Percentiles rank a stretch among this genome's conserved stretches.
phyloP scores from a whole-genome alignment of 176 grass and related monocot genomes.

The Metroxylon sagu region DNA sequence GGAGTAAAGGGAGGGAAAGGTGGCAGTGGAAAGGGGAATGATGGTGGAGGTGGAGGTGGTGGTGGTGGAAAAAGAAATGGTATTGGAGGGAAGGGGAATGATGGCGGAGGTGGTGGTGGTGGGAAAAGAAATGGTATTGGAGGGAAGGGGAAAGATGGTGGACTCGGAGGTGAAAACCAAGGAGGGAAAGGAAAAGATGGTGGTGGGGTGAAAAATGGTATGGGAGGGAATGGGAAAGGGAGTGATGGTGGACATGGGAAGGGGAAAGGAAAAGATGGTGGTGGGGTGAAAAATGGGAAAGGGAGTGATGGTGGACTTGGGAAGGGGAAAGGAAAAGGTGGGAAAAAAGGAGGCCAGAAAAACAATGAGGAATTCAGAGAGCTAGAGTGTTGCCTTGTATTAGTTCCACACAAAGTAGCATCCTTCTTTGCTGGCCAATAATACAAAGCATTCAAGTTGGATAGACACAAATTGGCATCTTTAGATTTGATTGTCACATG shows the following conservation, averaged over 20 bases:
- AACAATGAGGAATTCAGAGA: constrained; percentile 52
- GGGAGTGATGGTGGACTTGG: constrained; percentile 22
- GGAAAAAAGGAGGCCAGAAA: constrained; percentile 53
- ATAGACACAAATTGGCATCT: constrained; percentile 33
- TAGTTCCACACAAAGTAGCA: constrained; percentile 11
- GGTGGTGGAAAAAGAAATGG: constrained; percentile 24
- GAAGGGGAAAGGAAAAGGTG: constrained; percentile 8
- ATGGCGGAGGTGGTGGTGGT: constrained; percentile 8
- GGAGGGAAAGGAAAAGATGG: constrained; percentile 33
- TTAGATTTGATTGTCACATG: constrained; percentile 39
- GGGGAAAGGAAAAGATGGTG: constrained; percentile 23
- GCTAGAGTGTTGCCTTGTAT: not conserved
- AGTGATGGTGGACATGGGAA: constrained; percentile 36
- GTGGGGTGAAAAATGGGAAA: constrained; percentile 31
- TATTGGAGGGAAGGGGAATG: constrained; percentile 25
- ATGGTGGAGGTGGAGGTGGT: not conserved
- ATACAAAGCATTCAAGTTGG: constrained; percentile 79
- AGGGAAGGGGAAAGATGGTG: constrained; percentile 21
- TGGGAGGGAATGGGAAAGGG: constrained; percentile 36
- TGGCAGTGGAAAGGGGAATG: constrained; percentile 20
- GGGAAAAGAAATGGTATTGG: constrained; percentile 24
- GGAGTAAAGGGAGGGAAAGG: constrained; percentile 34
- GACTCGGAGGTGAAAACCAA: constrained; percentile 24
- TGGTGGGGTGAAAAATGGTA: constrained; percentile 29
- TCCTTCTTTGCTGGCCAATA: constrained; percentile 49